Evolutionary conservation across 139 green algal species (phyloP), one percentile per base, ranked within the genome.

Genomic region (Diplosphaera chodatii): DNA sequence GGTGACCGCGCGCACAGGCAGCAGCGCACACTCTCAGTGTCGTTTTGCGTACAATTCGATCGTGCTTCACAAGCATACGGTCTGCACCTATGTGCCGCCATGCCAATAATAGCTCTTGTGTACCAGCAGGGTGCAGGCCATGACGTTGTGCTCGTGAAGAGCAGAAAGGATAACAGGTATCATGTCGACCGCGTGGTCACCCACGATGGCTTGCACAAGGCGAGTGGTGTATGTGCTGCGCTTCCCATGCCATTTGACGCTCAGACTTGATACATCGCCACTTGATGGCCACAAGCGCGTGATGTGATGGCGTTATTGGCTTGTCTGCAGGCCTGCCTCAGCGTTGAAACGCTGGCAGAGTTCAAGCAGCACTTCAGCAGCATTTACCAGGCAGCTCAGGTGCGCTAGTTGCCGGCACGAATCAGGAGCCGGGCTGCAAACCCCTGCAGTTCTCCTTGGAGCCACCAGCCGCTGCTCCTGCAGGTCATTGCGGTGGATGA

Each of bases 401-500:
- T 59, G 10, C 10, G 8, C 37, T 48, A 20, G 8, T 48, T 6
- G 37, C 37, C 10, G n/a, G n/a, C n/a, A n/a, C n/a, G n/a, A n/a
- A 25, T 77, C 21, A 18, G 8, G 15, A 68, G 66, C 16, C 32
- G 64, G 32, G n/a, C 72, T 28, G 31, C 25, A 32, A 4, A 67
- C 23, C 29, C 64, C 28, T 31, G 33, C 48, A 27, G 48, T 63
- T 22, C 66, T 73, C 8, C 48, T 55, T 66, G 34, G 63, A 48
- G 15, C 32, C 29, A 70, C 62, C 27, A 40, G 28, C 31, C 4
- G 10, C 25, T 56, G 29, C 34, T 59, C 23, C 40, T 29, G n/a
- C 55, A 91, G 15, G 83, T 92, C 5, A 80, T 97, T 40, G 91
- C 88, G 0, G 84, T 97, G 40, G 91, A 97, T 48, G 91, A 97